Conservation (phyloP, 371 early-diverging fungal genomes). For the Choanephora cucurbitarum region DNA sequence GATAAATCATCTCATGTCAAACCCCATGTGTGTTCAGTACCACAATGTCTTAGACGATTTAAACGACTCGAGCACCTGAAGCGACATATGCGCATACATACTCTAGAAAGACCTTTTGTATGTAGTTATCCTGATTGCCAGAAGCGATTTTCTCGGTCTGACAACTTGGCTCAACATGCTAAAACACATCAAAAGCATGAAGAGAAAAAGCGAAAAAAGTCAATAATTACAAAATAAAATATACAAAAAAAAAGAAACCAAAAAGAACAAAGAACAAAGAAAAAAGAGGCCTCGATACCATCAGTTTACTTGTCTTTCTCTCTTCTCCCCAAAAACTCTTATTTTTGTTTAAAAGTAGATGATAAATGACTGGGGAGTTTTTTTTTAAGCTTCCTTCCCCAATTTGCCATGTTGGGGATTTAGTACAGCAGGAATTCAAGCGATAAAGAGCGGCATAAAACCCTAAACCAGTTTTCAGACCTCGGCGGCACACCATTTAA, state of each 20-base stretch:
- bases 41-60: conserved; percentile 59
- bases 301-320: too few relatives aligned
- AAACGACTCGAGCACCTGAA: conserved; percentile 87
- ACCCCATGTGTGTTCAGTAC: conserved; percentile 46
- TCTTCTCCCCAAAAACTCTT: background rate
- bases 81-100: conserved; percentile 84
- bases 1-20: conserved; percentile 12
- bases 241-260: conserved; percentile 45
- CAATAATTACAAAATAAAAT: conserved; percentile 34
- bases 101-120: conserved; percentile 71
- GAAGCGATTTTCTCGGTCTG: conserved; percentile 77
- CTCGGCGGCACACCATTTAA: conserved; percentile 31
- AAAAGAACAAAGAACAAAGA: conserved; percentile 15
- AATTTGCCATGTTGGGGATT: conserved; percentile 13
- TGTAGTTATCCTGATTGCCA: conserved; percentile 66
- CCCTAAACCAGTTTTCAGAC: conserved; percentile 31
- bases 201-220: conserved; percentile 12
- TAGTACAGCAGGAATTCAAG: background rate
- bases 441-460: conserved; percentile 7
- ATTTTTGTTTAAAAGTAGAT: conserved; percentile 1
- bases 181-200: conserved; percentile 56
- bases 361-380: conserved; percentile 7
- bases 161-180: conserved; percentile 64
- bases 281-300: too few relatives aligned
- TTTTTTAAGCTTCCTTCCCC: conserved; percentile 10